phyloP scores from a whole-genome alignment of 2,329 filamentous ascomycete species.

The Exophiala sp. region DNA sequence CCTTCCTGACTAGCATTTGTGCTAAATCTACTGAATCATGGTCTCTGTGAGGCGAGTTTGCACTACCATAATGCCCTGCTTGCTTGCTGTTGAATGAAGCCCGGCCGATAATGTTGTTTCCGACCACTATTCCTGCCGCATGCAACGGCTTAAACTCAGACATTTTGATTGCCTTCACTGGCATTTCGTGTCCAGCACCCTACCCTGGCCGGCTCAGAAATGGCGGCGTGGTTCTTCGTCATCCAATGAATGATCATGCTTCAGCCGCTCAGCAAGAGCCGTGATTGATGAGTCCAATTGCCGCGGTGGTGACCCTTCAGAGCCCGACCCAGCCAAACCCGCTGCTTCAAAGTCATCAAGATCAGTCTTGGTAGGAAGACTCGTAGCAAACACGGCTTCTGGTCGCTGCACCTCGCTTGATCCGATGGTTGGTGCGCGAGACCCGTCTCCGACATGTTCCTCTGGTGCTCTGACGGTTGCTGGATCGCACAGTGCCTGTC shows the following conservation, averaged over 20 bases:
- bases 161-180: not conserved
- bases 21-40: too few relatives aligned
- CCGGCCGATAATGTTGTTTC: not conserved
- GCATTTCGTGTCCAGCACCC: not conserved
- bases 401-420: not conserved
- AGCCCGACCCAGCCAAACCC: slow-evolving; percentile 7
- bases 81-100: too few relatives aligned
- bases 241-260: slow-evolving; percentile 8
- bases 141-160: not conserved
- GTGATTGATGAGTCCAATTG: slow-evolving; percentile 5
- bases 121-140: not conserved
- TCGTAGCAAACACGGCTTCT: not conserved
- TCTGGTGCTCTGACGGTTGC: not conserved
- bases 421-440: not conserved
- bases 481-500: not conserved
- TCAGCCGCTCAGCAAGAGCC: slow-evolving; percentile 9
- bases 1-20: not conserved
- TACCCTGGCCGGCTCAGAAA: not conserved
- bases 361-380: slow-evolving; percentile 1
- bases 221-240: slow-evolving; percentile 5
- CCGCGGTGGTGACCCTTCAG: slow-evolving; percentile 7
- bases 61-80: not conserved
- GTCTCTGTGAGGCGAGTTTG: not conserved
- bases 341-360: slow-evolving; percentile 17
- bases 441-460: not conserved